Evolutionary conservation across 441 rosid genomes (phyloP), one percentile per base, ranked within the genome.

Genomic region (Pelargonium myrrhifolium): DNA sequence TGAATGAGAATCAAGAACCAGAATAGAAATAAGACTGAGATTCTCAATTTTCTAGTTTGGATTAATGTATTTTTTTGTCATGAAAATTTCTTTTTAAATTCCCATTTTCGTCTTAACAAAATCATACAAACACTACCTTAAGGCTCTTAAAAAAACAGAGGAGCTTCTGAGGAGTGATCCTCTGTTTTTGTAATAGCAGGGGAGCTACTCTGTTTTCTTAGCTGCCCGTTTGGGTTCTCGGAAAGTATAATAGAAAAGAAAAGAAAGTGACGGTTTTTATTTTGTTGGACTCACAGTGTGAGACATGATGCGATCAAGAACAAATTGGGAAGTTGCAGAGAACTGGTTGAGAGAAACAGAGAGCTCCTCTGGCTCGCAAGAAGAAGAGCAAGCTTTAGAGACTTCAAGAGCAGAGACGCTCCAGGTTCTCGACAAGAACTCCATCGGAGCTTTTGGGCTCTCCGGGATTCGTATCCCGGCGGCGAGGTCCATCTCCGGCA

Each of bases 361-460:
- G 37, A 40, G 66, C 64, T 82, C 87, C 47, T 80, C 90, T 42
- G 70, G 72, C 71, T 82, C 89, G 72, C n/a, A 47, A 65, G 58
- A 43, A 66, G 66, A 37, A 55, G 75, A 22, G 74, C 76, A 28
- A 55, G 96, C 84, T 77, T 86, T 87, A 63, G 96, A 83, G 69
- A 90, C 91, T 80, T 89, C 89, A 26, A 90, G 80, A 56, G 96
- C 96, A 1, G 99, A 88, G 45, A 70, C 86, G 60, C 97, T 87
- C 97, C 99, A 89, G 1, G 99, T 87, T 80, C 99, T 84, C 1
- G 97, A 86, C 64, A 93, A 78, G 80, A 89, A 93, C 81, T 93
- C 97, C 95, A 93, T 88, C 9, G 96, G 97, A 66, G 89, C 84
- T 81, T 87, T 85, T 2, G 97, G 97, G 84, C 97, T 91, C 80